Base-by-base conservation (phyloP, 2,329 filamentous ascomycete genomes). In the Exserohilum rostratum region DNA sequence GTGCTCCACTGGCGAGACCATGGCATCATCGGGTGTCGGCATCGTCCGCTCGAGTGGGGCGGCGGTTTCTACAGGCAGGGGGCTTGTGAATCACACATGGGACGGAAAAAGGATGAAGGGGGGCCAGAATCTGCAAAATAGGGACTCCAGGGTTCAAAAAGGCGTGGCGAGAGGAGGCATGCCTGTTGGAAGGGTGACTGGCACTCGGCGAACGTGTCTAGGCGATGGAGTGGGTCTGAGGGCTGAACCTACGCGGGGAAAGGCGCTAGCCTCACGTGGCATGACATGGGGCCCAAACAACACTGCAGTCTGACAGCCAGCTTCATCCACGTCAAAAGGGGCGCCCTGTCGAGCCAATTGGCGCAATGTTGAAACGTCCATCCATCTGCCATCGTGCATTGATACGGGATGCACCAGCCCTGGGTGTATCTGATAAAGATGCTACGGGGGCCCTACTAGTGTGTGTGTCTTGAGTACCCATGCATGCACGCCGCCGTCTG, bases 21-120 rank as follows among this genome's bases (percentile, higher is more conserved):
- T 71, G 51, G 64, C 68, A 73, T 74, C 70, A 73, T 74, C 71
- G 70, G 77, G 75, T 74, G 79, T 82, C 67, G 80, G 81, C 81
- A 83, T 83, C 73, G 72, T 76, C 62, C 58, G 57, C 44, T 57
- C 45, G 52, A 55, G 47, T 52, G 49, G 71, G 45, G 47, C 45
- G 70, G 68, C 66, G 69, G 67, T 64, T 52, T 67, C 62, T 66
- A 63, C 61, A 53, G 55, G 55, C 58, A 46, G 30, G 34, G 6
- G 43, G 37, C 35, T 35, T 31, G 31, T 57, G 50, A 55, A 52
- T 54, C 57, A 63, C 51, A 63, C 62, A 67, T 68, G 59, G 45
- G 54, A 61, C 39, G 57, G 43, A 50, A 35, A 46, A 17, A 52
- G 49, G 48, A 53, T 46, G 43, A 31, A 46, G 35, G 37, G n/a